Evolutionary conservation across 1,284 basidiomycete genomes (phyloP), one percentile per base, ranked within the genome.

Genomic region (Pseudozyma thailandica): DNA sequence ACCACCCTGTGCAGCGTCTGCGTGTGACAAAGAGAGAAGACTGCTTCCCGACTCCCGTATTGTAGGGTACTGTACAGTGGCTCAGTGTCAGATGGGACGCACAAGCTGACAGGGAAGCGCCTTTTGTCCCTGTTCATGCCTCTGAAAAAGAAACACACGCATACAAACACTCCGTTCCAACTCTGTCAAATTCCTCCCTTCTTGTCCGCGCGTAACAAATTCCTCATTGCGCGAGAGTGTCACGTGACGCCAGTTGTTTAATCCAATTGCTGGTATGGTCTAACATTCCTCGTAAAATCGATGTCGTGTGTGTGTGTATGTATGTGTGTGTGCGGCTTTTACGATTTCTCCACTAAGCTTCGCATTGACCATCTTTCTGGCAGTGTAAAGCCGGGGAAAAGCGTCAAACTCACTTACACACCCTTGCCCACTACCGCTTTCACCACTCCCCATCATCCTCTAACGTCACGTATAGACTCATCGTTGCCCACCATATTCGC

Each of bases 401-500:
- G 26, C 15, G 39, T 4, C 16, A 2, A 20, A 33, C 21, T 37
- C n/a, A n/a, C n/a, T n/a, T n/a, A n/a, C n/a, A n/a, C n/a, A n/a
- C n/a, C n/a, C n/a, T n/a, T n/a, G n/a, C n/a, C n/a, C n/a, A n/a
- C n/a, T n/a, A n/a, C n/a, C n/a, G 16, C 42, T 44, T 44, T 15
- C 13, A 27, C n/a, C 18, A 2, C 18, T 31, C 38, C 3, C 39
- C 26, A 31, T 44, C 26, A 18, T 30, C 20, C 27, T 35, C 27
- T 25, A 45, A 16, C 26, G 21, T 8, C 35, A 50, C 35, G 23
- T 26, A 38, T n/a, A n/a, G n/a, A 10, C 35, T 39, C 30, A 35
- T 35, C 44, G 6, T 63, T 41, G 58, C 60, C 53, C 68, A 78
- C 39, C 59, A 76, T 78, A 54, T 53, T 61, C 50, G 57, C 60